Evolutionary conservation across 2,329 filamentous ascomycete species (phyloP).

Genomic region (Sarocladium brachiariae): DNA sequence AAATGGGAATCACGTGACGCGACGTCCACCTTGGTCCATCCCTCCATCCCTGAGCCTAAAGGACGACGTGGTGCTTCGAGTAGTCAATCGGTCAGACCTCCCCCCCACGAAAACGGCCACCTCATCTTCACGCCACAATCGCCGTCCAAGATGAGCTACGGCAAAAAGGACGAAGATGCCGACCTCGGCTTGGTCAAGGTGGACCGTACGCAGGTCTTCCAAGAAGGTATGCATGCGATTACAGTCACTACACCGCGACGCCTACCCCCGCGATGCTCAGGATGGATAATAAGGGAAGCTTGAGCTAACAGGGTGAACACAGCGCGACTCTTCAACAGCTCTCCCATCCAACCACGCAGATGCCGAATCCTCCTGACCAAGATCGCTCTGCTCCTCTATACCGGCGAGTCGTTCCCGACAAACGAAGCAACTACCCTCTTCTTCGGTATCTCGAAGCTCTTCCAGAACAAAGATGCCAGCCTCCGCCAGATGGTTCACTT

Average conservation of each 20-base stretch:
- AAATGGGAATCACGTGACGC: constrained; percentile 28
- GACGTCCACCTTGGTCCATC: constrained; percentile 8
- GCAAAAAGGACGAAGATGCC: constrained; percentile 98
- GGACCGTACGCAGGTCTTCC: constrained; percentile 95
- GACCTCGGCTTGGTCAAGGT: constrained; percentile 92
- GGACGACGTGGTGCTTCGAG: constrained; percentile 33
- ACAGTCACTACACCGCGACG: constrained; percentile 11
- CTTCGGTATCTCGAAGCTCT: constrained; percentile 98
- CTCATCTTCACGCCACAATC: constrained; percentile 23
- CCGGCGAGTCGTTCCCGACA: constrained; percentile 91
- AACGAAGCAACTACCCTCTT: constrained; percentile 98
- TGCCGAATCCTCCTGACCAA: constrained; percentile 97
- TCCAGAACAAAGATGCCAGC: constrained; percentile 96
- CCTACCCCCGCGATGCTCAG: constrained; percentile 14
- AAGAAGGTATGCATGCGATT: constrained; percentile 65
- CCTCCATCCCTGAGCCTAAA: constrained; percentile 25
- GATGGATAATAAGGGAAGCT: neutral
- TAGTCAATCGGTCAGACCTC: constrained; percentile 22
- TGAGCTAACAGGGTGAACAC: constrained; percentile 17
- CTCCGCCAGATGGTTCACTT: constrained; percentile 98
- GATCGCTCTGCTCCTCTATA: constrained; percentile 92
- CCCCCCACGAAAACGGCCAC: constrained; percentile 26
- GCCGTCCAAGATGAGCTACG: constrained; percentile 75
- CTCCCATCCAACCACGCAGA: constrained; percentile 92
- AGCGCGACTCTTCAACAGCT: constrained; percentile 98